Evolutionary conservation across 1,284 basidiomycete species (phyloP).

Genomic region (Tylopilus orsonianus): DNA sequence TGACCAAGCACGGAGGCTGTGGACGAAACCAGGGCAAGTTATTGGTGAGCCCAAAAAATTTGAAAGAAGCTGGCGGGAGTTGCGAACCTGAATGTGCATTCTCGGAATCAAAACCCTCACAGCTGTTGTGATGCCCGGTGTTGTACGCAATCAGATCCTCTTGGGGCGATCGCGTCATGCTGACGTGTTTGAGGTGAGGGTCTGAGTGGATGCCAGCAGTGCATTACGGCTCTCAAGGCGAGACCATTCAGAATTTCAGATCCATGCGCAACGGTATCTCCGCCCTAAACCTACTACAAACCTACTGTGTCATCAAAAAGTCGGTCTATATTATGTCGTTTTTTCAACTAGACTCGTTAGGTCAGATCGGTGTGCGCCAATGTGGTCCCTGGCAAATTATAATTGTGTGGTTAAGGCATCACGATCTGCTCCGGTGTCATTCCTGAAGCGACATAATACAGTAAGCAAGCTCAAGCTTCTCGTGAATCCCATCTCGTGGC

Average conservation of each 20-base stretch:
- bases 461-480: slow-evolving; percentile 4
- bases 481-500: slow-evolving; percentile 17
- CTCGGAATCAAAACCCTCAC: slow-evolving; percentile 29
- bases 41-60: slow-evolving; percentile 3
- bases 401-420: slow-evolving; percentile 14
- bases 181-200: slow-evolving; percentile 34
- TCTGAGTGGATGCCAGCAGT: slow-evolving; percentile 29
- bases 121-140: slow-evolving; percentile 13
- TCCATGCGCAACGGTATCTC: slow-evolving; percentile 19
- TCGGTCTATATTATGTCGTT: not conserved
- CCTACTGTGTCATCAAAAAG: slow-evolving; percentile 11
- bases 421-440: slow-evolving; percentile 25
- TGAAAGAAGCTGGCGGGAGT: slow-evolving; percentile 6
- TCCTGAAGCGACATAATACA: slow-evolving; percentile 23
- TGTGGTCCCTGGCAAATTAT: slow-evolving; percentile 10
- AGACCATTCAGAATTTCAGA: slow-evolving; percentile 4
- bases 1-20: slow-evolving; percentile 13
- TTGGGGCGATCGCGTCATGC: slow-evolving; percentile 25
- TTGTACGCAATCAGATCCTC: slow-evolving; percentile 32
- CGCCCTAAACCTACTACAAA: slow-evolving; percentile 13
- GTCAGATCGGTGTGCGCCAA: slow-evolving; percentile 1
- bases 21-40: slow-evolving; percentile 15
- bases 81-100: slow-evolving; percentile 31
- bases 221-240: slow-evolving; percentile 28
- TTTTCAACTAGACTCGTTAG: slow-evolving; percentile 1